Conservation (phyloP, 2,329 filamentous ascomycete genomes). For the Eutypa lata region DNA sequence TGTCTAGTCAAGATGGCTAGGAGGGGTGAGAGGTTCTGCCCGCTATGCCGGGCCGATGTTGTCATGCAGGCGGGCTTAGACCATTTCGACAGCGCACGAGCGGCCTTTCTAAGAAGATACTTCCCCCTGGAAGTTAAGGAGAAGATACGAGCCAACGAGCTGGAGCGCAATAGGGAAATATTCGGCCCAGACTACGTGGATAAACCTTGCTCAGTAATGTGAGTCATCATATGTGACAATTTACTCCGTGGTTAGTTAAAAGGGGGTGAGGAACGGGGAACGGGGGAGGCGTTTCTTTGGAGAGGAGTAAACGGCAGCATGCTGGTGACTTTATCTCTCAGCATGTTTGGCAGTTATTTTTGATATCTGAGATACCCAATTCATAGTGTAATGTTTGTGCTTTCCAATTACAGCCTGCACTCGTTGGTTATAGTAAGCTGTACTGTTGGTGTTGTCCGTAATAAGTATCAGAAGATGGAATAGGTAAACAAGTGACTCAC, state of each 20-base stretch:
- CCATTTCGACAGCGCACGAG: conserved; percentile 66
- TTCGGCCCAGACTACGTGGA: conserved; percentile 65
- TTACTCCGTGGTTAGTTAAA: too few relatives aligned
- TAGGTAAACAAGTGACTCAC: too few relatives aligned
- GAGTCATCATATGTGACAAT: conserved; percentile 3
- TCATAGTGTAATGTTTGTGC: not conserved
- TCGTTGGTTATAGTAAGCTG: too few relatives aligned
- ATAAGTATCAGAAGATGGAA: too few relatives aligned
- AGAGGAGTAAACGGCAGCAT: not conserved
- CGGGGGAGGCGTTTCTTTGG: not conserved
- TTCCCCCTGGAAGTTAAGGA: conserved; percentile 69
- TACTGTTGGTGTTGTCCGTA: too few relatives aligned
- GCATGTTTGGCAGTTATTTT: not conserved
- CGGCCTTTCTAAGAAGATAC: conserved; percentile 69
- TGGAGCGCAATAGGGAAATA: conserved; percentile 69
- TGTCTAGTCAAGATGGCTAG: conserved; percentile 80
- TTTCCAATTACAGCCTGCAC: too few relatives aligned
- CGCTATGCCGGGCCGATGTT: conserved; percentile 70
- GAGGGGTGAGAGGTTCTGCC: conserved; percentile 65
- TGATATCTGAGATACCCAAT: not conserved
- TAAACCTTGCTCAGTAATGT: conserved; percentile 61
- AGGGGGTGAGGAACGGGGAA: too few relatives aligned
- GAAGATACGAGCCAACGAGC: conserved; percentile 69
- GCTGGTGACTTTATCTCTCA: not conserved
- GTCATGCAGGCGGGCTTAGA: conserved; percentile 69